These are phyloP conservation scores for Diaporthe citrichinensis DNA, from an alignment of 2,329 filamentous ascomycete genomes.

Conservation along the genomic window DNA sequence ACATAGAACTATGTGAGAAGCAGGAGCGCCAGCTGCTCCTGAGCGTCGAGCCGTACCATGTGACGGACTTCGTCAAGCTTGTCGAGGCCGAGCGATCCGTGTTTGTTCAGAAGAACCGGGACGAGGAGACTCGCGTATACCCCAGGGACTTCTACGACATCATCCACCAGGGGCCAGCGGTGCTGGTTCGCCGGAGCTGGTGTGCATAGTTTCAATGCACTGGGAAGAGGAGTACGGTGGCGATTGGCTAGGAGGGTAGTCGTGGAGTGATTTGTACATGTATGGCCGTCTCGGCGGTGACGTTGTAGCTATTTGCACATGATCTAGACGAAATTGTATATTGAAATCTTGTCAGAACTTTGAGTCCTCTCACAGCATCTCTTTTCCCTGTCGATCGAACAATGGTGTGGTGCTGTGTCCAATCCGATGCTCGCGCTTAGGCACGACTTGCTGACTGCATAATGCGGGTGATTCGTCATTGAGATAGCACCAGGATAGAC, in stretches of 20 bases:
- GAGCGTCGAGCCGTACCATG: background rate
- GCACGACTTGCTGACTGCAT: constrained; percentile 15
- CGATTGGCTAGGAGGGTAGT: too few species aligned
- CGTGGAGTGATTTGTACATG: too few species aligned
- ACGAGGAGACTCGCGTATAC: constrained; percentile 1
- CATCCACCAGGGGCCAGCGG: background rate
- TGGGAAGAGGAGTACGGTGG: background rate
- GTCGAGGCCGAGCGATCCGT: background rate
- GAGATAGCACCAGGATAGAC: background rate
- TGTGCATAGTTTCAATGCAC: background rate
- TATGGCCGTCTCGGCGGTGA: background rate
- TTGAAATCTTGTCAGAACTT: background rate
- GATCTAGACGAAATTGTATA: background rate
- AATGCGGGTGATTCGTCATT: background rate
- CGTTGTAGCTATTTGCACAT: background rate
- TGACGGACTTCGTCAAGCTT: constrained; percentile 1
- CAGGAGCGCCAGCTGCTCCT: background rate
- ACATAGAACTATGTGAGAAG: background rate
- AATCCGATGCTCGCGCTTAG: background rate
- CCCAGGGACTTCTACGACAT: background rate
- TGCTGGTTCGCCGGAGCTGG: background rate
- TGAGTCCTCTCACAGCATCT: too few species aligned
- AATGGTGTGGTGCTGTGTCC: background rate
- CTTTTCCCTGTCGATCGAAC: background rate
- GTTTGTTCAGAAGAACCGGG: background rate